Evolutionary conservation across 768 basidiomycete genomes (phyloP), one percentile per base, ranked within the genome.

Genomic region (Serendipita sp.): DNA sequence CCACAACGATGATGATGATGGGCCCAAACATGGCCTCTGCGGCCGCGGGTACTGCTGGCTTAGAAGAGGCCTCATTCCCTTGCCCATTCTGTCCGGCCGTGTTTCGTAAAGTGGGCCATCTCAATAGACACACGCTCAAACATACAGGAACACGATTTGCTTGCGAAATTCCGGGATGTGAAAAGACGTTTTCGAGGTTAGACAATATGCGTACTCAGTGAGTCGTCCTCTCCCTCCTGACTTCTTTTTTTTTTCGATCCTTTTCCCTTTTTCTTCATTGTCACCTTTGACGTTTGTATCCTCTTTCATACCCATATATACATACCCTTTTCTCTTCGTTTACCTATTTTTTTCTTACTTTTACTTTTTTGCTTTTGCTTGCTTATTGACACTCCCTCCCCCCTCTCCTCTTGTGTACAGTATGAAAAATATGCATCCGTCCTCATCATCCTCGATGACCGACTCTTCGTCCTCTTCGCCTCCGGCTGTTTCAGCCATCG

Each of bases 171-270:
- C 16, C 55, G n/a, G 55, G 55, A 36, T 60, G 55, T 37, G 55
- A 60, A 23, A 60, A 60, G 33, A 60, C 55, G 16, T 60, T 60
- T 37, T 60, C 55, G 27, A 23, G 55, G n/a, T 36, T 60, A 29
- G 55, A 60, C 36, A 60, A 60, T 60, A 60, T 60, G 55, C 55
- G 55, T 8, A 60, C 55, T n/a, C 55, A 60, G 55, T 60, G 8
- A 60, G 55, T 60, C 55, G 5, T n/a, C 29, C 48, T 8, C 0
- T 18, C 29, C n/a, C n/a, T 18, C 8, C 8, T 6, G n/a, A 18
- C 48, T 40, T 5, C 48, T 40, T 5, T 13, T 40, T 40, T 13
- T 13, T 40, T 40, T 40, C 40, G 5, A 5, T 40, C 40, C 13
- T 6, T 40, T 40, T 13, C 40, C 40, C 40, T 40, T 13, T 13